Evolutionary conservation across 148 eudicot species (phyloP).

Genomic region (Chenopodium quinoa): DNA sequence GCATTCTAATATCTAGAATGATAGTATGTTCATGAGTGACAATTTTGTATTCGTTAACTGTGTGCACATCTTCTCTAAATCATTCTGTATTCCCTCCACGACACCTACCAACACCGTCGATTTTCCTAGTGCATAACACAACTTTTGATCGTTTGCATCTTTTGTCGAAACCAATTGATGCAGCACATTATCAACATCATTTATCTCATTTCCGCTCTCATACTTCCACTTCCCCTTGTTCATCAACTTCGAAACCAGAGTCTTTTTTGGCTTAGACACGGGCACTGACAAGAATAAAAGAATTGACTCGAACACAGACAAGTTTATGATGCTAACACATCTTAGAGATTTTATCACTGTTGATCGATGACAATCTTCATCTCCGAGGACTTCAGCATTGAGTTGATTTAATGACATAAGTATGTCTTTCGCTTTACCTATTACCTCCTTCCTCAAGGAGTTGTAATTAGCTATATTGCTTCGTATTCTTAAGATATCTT

Average conservation of each 20-base stretch:
- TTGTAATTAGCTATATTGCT: conserved; percentile 22
- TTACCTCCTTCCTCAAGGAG: conserved; percentile 36
- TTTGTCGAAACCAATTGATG: conserved; percentile 9
- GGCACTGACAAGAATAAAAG: conserved; percentile 34
- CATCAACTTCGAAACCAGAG: conserved; percentile 35
- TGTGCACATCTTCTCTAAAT: conserved; percentile 27
- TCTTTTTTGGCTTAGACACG: conserved; percentile 33
- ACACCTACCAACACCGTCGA: conserved; percentile 24
- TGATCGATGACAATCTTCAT: conserved; percentile 21
- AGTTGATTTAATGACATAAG: conserved; percentile 23
- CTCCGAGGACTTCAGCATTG: conserved; percentile 19
- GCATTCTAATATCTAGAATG: conserved; percentile 8
- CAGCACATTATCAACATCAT: conserved; percentile 28
- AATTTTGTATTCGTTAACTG: conserved; percentile 33
- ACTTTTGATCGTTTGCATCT: conserved; percentile 3
- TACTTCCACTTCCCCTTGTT: conserved; percentile 5
- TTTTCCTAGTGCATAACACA: conserved; percentile 17
- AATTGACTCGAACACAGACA: conserved; percentile 31
- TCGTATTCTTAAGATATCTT: conserved; percentile 5
- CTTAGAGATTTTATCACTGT: conserved; percentile 35
- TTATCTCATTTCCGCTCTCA: conserved; percentile 25
- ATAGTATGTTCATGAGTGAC: conserved; percentile 25
- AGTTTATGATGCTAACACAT: conserved; percentile 33
- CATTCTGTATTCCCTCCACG: conserved; percentile 30
- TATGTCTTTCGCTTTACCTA: conserved; percentile 25